These are phyloP conservation scores for Anethum foeniculum DNA, from an alignment of 140 eudicot genomes.

Conservation along the genomic window DNA sequence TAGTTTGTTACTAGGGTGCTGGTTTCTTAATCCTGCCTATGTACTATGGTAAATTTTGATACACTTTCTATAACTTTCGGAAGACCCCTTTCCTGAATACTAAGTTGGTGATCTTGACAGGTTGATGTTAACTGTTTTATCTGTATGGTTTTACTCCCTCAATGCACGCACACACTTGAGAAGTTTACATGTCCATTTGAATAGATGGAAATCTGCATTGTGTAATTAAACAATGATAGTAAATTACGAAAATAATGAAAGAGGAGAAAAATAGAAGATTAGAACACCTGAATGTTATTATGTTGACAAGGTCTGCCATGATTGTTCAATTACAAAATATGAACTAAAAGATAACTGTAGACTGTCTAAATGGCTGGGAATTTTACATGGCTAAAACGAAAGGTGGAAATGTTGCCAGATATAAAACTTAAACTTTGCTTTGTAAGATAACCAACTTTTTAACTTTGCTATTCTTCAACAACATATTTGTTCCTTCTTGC, in stretches of 20 bases:
- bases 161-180: neutral
- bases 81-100: neutral
- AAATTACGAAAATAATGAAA: neutral
- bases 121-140: neutral
- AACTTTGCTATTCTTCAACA: slow-evolving; percentile 50
- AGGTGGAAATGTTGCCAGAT: neutral
- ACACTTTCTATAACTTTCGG: neutral
- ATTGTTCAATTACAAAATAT: neutral
- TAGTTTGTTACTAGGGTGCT: neutral
- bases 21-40: neutral
- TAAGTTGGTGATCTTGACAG: neutral
- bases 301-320: neutral
- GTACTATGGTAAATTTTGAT: neutral
- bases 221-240: neutral
- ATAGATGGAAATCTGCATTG: neutral
- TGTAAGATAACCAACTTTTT: neutral
- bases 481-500: slow-evolving; percentile 81
- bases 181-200: neutral
- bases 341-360: neutral
- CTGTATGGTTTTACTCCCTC: neutral
- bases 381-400: neutral
- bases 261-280: neutral
- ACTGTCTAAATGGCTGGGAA: neutral
- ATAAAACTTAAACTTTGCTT: neutral
- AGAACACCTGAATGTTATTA: neutral